Evolutionary conservation across 2,329 filamentous ascomycete genomes (phyloP).

Genomic region (Sporothrix protearum): DNA sequence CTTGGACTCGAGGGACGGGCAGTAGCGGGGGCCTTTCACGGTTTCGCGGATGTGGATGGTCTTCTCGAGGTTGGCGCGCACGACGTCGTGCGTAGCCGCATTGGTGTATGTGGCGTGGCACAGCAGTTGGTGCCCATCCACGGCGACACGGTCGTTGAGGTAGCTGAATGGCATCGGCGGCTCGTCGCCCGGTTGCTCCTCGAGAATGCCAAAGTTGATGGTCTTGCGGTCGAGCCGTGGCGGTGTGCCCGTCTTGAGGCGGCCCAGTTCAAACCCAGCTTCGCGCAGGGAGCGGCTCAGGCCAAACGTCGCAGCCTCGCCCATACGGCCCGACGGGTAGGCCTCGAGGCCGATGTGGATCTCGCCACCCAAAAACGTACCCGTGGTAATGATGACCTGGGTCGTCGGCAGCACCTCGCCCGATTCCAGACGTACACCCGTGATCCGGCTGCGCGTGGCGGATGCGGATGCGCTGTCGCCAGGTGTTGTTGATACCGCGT

Average conservation of each 20-base stretch:
- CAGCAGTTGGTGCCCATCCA: slow-evolving; percentile 72
- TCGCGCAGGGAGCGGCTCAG: slow-evolving; percentile 85
- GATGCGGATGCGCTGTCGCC: no score
- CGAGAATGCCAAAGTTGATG: slow-evolving; percentile 72
- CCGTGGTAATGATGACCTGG: slow-evolving; percentile 90
- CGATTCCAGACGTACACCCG: slow-evolving; percentile 80
- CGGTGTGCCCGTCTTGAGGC: slow-evolving; percentile 93
- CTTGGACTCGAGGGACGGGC: slow-evolving; percentile 92
- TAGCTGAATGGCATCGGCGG: slow-evolving; percentile 90
- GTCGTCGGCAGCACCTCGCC: slow-evolving; percentile 77
- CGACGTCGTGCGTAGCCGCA: slow-evolving; percentile 72
- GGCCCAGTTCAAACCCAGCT: slow-evolving; percentile 83
- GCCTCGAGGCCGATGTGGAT: slow-evolving; percentile 89
- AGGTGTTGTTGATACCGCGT: slow-evolving; percentile 34
- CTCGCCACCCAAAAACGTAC: slow-evolving; percentile 91
- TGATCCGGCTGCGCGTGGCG: slow-evolving; percentile 63
- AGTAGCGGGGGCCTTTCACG: slow-evolving; percentile 90
- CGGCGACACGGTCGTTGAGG: slow-evolving; percentile 72
- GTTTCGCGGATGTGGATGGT: slow-evolving; percentile 95
- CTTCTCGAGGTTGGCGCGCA: slow-evolving; percentile 87
- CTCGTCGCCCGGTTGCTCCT: slow-evolving; percentile 75
- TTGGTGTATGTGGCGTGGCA: slow-evolving; percentile 90
- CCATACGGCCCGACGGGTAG: slow-evolving; percentile 86
- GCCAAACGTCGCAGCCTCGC: slow-evolving; percentile 88
- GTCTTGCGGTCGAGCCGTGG: slow-evolving; percentile 77